These are phyloP conservation scores for Leishmania amazonensis DNA, from an alignment of 208 protist species.

Conservation along the genomic window DNA sequence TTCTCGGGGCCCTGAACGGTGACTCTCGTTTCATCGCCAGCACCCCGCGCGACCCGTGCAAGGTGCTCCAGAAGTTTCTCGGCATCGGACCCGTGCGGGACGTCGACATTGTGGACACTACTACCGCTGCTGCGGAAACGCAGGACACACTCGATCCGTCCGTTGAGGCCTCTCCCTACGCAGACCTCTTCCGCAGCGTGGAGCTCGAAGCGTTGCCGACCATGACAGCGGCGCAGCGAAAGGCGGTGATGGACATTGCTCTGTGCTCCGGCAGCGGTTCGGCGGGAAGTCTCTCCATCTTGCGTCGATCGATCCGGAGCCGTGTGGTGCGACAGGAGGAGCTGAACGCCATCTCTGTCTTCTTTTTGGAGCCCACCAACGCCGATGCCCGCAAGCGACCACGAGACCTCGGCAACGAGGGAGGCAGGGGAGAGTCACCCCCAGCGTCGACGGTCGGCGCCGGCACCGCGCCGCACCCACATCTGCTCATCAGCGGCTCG, in stretches of 20 bases:
- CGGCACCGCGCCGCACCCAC: conserved; percentile 15
- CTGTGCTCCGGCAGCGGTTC: conserved; percentile 57
- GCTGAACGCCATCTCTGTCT: conserved; percentile 78
- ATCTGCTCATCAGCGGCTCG: conserved; percentile 69
- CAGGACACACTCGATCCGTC: conserved; percentile 33
- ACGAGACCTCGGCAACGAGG: conserved; percentile 13
- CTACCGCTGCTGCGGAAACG: conserved; percentile 2
- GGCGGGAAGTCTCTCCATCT: conserved; percentile 55
- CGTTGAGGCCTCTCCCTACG: conserved; percentile 72
- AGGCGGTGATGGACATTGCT: conserved; percentile 65
- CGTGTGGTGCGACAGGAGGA: conserved; percentile 58
- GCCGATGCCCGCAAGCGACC: conserved; percentile 26
- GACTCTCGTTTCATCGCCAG: conserved; percentile 60
- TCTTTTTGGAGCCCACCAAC: conserved; percentile 46
- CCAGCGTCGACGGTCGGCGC: neutral
- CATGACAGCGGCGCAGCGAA: conserved; percentile 32
- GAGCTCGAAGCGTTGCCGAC: conserved; percentile 58
- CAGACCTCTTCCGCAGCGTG: conserved; percentile 61
- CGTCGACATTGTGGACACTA: conserved; percentile 62
- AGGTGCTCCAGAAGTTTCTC: conserved; percentile 51
- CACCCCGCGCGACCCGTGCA: conserved; percentile 22
- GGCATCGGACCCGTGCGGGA: conserved; percentile 55
- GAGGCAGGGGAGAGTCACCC: conserved; percentile 6
- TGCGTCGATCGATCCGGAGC: conserved; percentile 72
- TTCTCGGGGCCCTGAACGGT: conserved; percentile 61